A percentile compares a stretch with the other conserved stretches of the same genome.
Conservation (phyloP, 192 early-diverging fungal genomes). For the Globomyces pollinis-pini region DNA sequence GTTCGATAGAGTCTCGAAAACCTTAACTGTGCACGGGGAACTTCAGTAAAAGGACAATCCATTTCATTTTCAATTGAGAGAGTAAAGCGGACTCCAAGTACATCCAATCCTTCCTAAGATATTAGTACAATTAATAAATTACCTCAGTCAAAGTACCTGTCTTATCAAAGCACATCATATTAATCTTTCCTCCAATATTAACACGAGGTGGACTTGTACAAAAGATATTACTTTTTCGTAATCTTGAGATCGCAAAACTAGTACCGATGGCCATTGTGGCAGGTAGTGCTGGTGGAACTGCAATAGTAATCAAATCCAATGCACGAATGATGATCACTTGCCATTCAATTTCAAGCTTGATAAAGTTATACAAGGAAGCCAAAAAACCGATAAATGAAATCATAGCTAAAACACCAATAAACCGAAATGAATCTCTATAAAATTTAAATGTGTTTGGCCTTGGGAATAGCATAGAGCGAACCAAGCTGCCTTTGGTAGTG, state of each 20-base stretch:
- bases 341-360: conserved; percentile 63
- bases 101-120: conserved; percentile 93
- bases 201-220: conserved; percentile 88
- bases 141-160: conserved; percentile 95
- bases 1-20: conserved; percentile 6
- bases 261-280: conserved; percentile 98
- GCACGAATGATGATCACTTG: conserved; percentile 78
- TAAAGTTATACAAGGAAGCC: conserved; percentile 80
- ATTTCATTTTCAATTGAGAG: conserved; percentile 14
- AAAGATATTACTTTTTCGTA: conserved; percentile 76
- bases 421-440: conserved; percentile 94
- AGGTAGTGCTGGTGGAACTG: conserved; percentile 92
- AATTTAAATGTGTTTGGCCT: conserved; percentile 95
- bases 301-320: conserved; percentile 92
- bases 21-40: background rate
- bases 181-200: conserved; percentile 92
- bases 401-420: conserved; percentile 81
- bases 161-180: conserved; percentile 98
- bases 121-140: no score
- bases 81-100: conserved; percentile 75
- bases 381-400: conserved; percentile 85
- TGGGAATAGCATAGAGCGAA: conserved; percentile 94
- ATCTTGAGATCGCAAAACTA: conserved; percentile 82
- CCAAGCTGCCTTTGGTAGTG: conserved; percentile 90
- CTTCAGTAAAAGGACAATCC: conserved; percentile 8